Base-by-base conservation (phyloP, 1,284 basidiomycete species). In the Apiotrichum porosum region DNA sequence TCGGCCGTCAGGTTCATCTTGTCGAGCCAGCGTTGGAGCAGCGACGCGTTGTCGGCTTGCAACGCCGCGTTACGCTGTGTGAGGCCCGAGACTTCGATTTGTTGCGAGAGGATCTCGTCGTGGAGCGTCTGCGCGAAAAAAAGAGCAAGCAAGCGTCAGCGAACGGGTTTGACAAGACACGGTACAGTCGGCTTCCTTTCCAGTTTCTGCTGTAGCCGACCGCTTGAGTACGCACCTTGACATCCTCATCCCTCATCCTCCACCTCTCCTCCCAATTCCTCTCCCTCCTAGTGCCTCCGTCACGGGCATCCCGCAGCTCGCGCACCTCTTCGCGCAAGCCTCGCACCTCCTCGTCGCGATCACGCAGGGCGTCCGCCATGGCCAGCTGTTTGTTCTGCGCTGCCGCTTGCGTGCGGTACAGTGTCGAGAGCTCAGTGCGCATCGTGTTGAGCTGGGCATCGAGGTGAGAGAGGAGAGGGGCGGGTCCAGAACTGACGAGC, bases 1-100 rank as follows among this genome's bases (percentile, higher is more conserved):
- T 93, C 90, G 6, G 86, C 94, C 64, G 93, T 91, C 14, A 82
- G 77, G 65, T 95, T 90, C 76, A 95, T 95, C 59, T 86, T 85
- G 68, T 97, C 92, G 21, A 97, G 78, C 92, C 92, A 97, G 15
- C 92, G 83, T 69, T 97, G 90, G 1, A 98, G 78, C 34, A 98
- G 80, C 59, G 86, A 86, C 17, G 93, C 92, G 63, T 98, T 98
- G 73, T 98, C 94, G 63, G 85, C 86, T 47, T 83, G 83, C 39
- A 98, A 79, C 19, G 80, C 85, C 60, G 83, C 78, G 67, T 95
- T 97, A 33, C 88, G 83, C 55, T 89, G 82, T 54, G 89, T 85
- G 33, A 95, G 83, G 66, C 93, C 88, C 37, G 83, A 81, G 15
- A 97, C 81, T 69, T 98, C 94, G 40, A 97, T 80, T 53, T 89